A percentile compares a stretch with the other conserved stretches of the same genome.
These are phyloP conservation scores for Pouteria glomerata DNA, from an alignment of 148 eudicot species.

Conservation along the genomic window DNA sequence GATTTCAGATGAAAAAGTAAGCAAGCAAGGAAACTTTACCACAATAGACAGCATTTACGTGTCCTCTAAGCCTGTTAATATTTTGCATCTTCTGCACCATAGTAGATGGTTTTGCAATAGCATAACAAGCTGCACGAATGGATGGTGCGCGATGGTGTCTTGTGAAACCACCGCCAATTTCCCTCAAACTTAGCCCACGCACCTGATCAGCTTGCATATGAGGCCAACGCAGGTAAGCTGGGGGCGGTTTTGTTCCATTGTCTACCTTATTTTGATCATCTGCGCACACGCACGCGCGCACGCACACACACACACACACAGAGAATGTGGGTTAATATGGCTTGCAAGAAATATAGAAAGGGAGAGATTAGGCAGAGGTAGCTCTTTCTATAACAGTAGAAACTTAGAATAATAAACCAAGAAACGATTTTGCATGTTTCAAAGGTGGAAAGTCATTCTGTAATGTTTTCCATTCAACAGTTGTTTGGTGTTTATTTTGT, in stretches of 20 bases:
- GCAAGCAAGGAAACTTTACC: constrained; percentile 37
- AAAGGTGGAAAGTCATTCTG: not conserved
- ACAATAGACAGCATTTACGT: constrained; percentile 92
- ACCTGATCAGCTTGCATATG: constrained; percentile 87
- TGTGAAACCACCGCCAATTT: constrained; percentile 92
- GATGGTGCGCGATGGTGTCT: constrained; percentile 96
- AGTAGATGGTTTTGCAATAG: constrained; percentile 92
- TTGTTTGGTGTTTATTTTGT: not conserved
- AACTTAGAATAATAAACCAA: not conserved
- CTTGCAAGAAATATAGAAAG: not conserved
- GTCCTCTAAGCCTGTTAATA: constrained; percentile 74
- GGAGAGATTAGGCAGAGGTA: not conserved
- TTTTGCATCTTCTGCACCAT: constrained; percentile 96
- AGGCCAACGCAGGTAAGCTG: constrained; percentile 83
- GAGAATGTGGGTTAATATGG: no score
- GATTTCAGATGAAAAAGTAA: not conserved
- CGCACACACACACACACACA: no score
- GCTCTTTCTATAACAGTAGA: not conserved
- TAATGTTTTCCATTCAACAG: not conserved
- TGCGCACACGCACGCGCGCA: no score
- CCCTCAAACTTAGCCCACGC: constrained; percentile 80
- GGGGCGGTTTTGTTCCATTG: constrained; percentile 34
- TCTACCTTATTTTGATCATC: constrained; percentile 48
- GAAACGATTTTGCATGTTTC: not conserved
- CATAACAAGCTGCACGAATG: constrained; percentile 78